Evolutionary conservation across 345 rosid species (phyloP), one percentile per base, ranked within the genome.

Genomic region (Citrus maxima): DNA sequence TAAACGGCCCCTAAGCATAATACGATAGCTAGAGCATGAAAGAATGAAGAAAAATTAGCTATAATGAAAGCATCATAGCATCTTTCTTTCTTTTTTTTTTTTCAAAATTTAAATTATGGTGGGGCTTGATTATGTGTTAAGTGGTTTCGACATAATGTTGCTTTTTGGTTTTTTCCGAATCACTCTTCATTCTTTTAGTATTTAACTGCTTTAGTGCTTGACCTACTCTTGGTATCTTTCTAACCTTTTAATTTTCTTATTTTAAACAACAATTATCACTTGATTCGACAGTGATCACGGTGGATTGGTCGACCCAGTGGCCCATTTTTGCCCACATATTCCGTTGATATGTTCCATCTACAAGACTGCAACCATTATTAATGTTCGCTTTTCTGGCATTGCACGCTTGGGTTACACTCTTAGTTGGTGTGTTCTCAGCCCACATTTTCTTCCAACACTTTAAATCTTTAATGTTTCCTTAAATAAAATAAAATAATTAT

Each of bases 21-120:
- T 12, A 42, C 16, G 16, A 3, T 42, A 42, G 51, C 51, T 42
- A 8, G 51, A 42, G 16, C 51, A 42, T 12, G 7, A 6, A 56
- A 34, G 25, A 16, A 14, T 18, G 8, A 38, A 37, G 3, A 58
- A 7, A 74, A 2, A 7, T 24, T 27, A 61, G 34, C 62, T 70
- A 71, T 71, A 62, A 78, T 63, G 10, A 25, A 32, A 72, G 77
- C 60, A 64, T 72, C 18, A 38, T 65, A 27, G 42, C 81, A 37
- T 64, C 55, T 37, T 72, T 72, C 64, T 16, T 2, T 40, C 0
- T 3, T 12, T 46, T 12, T 46, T 42, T 46, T 46, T 46, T 42
- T 35, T 35, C 7, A 5, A 10, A 42, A 40, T 40, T 46, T 46
- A 3, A 46, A 46, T 46, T n/a, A 10, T 4, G 12, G 70, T 66